A percentile compares a stretch with the other conserved stretches of the same genome.
Conservation (phyloP, 2,329 filamentous ascomycete genomes). For the Calonectria hongkongensis region DNA sequence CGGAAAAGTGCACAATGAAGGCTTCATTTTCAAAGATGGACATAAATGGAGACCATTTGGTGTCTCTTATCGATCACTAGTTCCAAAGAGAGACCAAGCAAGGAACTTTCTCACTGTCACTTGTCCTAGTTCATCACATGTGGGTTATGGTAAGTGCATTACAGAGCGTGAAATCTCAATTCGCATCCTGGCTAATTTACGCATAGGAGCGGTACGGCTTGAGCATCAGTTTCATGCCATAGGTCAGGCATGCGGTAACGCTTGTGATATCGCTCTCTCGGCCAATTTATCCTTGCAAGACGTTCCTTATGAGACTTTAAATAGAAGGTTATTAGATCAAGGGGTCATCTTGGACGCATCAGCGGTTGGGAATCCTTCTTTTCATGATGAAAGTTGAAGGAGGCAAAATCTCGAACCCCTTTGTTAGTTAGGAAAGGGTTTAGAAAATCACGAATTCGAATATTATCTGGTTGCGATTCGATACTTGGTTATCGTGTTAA, state of each 20-base stretch:
- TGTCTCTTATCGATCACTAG: not conserved
- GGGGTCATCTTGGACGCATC: too few species aligned
- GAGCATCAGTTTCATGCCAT: slow-evolving; percentile 30
- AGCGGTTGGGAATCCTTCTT: too few species aligned
- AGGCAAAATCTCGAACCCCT: too few species aligned
- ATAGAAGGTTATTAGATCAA: too few species aligned
- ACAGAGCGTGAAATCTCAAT: not conserved
- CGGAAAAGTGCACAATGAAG: slow-evolving; percentile 21
- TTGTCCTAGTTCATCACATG: slow-evolving; percentile 27
- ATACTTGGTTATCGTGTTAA: too few species aligned
- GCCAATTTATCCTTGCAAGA: not conserved
- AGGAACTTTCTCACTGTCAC: slow-evolving; percentile 24
- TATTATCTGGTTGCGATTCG: too few species aligned
- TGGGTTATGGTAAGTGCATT: slow-evolving; percentile 8
- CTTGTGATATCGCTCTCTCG: slow-evolving; percentile 8
- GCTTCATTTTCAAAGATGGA: slow-evolving; percentile 28
- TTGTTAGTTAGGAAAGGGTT: too few species aligned
- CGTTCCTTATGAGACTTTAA: not conserved
- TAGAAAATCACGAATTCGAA: too few species aligned
- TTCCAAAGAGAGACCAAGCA: not conserved
- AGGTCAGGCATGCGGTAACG: slow-evolving; percentile 22
- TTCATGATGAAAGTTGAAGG: too few species aligned
- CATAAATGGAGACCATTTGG: slow-evolving; percentile 25
- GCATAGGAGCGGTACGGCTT: slow-evolving; percentile 8
- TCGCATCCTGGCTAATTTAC: not conserved